These are phyloP conservation scores for Claviceps sp. DNA, from an alignment of 2,329 filamentous ascomycete species.

Conservation along the genomic window DNA sequence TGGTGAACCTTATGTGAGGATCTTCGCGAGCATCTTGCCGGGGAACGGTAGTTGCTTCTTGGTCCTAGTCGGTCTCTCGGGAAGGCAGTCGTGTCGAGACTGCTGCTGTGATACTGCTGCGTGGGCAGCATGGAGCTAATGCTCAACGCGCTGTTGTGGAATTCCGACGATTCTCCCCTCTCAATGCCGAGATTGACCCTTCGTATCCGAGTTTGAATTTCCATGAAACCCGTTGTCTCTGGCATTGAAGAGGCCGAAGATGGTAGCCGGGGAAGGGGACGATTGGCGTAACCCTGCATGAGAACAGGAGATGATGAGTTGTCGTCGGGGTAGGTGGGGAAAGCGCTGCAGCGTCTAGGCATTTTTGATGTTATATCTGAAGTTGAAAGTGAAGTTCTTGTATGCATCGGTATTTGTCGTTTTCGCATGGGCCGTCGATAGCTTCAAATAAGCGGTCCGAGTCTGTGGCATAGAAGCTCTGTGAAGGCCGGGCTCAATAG, in stretches of 20 bases:
- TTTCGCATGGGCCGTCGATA: not conserved
- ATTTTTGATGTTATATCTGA: not conserved
- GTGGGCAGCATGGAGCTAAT: not conserved
- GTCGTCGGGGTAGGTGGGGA: not conserved
- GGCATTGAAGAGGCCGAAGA: not conserved
- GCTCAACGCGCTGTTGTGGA: not conserved
- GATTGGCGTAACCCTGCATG: slow-evolving; percentile 9
- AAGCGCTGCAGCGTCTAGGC: not conserved
- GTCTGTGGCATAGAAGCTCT: not conserved
- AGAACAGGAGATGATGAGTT: slow-evolving; percentile 5
- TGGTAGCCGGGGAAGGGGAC: slow-evolving; percentile 11
- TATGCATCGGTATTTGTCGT: not conserved
- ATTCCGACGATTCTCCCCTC: not conserved
- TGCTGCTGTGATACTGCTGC: not conserved
- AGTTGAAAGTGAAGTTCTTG: not conserved
- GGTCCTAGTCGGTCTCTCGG: not conserved
- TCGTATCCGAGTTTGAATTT: not conserved
- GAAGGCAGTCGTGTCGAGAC: not conserved
- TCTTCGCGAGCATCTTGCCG: slow-evolving; percentile 7
- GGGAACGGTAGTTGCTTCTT: not conserved
- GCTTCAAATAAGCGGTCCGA: not conserved
- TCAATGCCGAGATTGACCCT: not conserved
- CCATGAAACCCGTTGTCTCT: not conserved
- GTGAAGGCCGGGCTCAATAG: not conserved
- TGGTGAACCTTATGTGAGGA: slow-evolving; percentile 28